A percentile compares a stretch with the other conserved stretches of the same genome.
phyloP scores from a whole-genome alignment of 371 early-diverging fungal genomes.

The Mucor racemosus region DNA sequence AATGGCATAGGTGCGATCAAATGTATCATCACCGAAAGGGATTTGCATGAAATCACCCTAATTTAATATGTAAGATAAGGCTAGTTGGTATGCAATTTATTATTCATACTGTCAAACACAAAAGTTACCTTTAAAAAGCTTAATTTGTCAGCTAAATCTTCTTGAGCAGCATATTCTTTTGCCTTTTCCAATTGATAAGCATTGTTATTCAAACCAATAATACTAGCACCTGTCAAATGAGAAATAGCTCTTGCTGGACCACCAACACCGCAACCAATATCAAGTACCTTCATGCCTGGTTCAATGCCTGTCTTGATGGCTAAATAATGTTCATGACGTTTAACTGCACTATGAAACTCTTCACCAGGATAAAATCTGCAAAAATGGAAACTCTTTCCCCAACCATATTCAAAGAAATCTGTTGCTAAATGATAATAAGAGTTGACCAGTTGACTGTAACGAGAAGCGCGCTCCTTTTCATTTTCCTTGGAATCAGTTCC shows the following conservation, averaged over 20 bases:
- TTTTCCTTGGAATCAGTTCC: conserved; percentile 51
- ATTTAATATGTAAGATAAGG: not conserved
- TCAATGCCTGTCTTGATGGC: conserved; percentile 76
- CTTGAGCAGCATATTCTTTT: conserved; percentile 69
- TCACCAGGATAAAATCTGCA: conserved; percentile 79
- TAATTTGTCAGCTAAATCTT: conserved; percentile 64
- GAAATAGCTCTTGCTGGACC: conserved; percentile 93
- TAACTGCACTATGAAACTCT: conserved; percentile 79
- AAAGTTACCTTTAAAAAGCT: conserved; percentile 61
- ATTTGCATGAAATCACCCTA: conserved; percentile 93
- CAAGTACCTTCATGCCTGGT: conserved; percentile 73
- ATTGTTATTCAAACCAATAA: conserved; percentile 95
- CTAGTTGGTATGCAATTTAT: not conserved
- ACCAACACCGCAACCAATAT: conserved; percentile 93
- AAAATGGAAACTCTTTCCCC: conserved; percentile 94
- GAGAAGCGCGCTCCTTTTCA: conserved; percentile 54
- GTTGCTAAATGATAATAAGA: conserved; percentile 84
- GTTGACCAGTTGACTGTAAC: conserved; percentile 77
- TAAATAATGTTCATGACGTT: conserved; percentile 91
- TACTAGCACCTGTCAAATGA: conserved; percentile 85
- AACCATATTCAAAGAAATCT: conserved; percentile 82
- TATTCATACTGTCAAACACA: not conserved
- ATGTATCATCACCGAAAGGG: conserved; percentile 80
- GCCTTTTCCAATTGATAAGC: conserved; percentile 92
- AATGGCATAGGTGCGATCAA: conserved; percentile 90